Evolutionary conservation across 2,329 filamentous ascomycete species (phyloP).

Genomic region (Dothideomycetidae sp.): DNA sequence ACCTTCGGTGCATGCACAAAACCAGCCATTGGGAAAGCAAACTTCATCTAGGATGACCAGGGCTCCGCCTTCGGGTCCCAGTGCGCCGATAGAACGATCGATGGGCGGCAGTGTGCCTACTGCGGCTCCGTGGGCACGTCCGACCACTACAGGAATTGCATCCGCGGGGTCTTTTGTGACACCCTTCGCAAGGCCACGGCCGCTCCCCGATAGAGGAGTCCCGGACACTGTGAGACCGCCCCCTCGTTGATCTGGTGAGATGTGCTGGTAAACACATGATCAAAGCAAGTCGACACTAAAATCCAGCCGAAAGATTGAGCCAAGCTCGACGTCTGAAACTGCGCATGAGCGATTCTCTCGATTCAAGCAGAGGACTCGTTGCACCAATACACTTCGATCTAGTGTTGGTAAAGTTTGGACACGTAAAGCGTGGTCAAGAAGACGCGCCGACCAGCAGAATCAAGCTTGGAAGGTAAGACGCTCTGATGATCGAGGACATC

Average conservation of each 20-base stretch:
- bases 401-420: no score
- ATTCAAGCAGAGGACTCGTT: no score
- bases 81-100: constrained; percentile 17
- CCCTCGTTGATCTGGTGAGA: neutral
- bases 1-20: constrained; percentile 16
- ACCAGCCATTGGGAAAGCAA: constrained; percentile 17
- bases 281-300: no score
- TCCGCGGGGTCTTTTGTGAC: neutral
- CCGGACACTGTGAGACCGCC: neutral
- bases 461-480: no score
- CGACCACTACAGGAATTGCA: neutral
- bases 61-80: constrained; percentile 8
- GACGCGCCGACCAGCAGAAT: no score
- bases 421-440: no score
- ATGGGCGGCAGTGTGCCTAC: constrained; percentile 10
- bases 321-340: no score
- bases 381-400: no score
- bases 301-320: no score
- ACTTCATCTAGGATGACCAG: neutral
- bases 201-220: neutral
- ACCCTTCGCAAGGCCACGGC: neutral
- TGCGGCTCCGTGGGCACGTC: constrained; percentile 15
- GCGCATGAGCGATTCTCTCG: no score
- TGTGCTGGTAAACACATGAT: no score
- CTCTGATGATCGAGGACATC: no score